A percentile compares a stretch with the other conserved stretches of the same genome.
phyloP scores from a whole-genome alignment of 139 green algal species.

The Closterium sp. region DNA sequence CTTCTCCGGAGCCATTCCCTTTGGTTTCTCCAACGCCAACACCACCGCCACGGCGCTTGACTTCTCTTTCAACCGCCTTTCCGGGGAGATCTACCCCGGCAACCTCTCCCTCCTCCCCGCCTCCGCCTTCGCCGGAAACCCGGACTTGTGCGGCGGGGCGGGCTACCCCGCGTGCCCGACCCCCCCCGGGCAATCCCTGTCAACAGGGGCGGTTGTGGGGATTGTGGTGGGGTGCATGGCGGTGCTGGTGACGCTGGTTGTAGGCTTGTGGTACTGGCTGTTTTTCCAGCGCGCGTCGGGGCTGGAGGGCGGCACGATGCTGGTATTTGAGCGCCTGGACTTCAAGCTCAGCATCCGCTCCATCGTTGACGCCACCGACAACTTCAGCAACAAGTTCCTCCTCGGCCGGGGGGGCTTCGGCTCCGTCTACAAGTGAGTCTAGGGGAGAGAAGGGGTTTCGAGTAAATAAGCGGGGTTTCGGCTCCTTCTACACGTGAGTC shows the following conservation, averaged over 20 bases:
- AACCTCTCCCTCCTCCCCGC: not conserved
- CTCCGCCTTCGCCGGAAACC: not conserved
- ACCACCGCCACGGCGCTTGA: not conserved
- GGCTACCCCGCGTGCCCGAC: not conserved
- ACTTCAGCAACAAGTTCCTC: constrained; percentile 23
- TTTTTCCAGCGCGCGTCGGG: not conserved
- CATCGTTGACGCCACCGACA: constrained; percentile 28
- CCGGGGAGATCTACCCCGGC: not conserved
- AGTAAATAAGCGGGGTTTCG: too few relatives aligned
- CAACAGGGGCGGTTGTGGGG: not conserved
- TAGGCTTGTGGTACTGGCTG: not conserved
- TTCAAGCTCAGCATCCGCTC: constrained; percentile 15
- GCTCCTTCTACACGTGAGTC: too few relatives aligned
- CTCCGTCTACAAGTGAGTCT: constrained; percentile 40
- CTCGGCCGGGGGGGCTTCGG: constrained; percentile 15
- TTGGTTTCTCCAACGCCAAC: not conserved
- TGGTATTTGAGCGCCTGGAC: not conserved
- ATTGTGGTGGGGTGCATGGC: not conserved
- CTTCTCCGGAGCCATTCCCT: constrained; percentile 8
- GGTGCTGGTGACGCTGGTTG: not conserved
- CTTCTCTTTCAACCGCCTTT: not conserved
- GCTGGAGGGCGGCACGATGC: not conserved
- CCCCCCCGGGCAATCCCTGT: not conserved
- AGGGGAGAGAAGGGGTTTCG: too few relatives aligned
- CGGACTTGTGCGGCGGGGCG: constrained; percentile 7